These are phyloP conservation scores for Alternaria rosae DNA, from an alignment of 2,329 filamentous ascomycete species.

Conservation along the genomic window DNA sequence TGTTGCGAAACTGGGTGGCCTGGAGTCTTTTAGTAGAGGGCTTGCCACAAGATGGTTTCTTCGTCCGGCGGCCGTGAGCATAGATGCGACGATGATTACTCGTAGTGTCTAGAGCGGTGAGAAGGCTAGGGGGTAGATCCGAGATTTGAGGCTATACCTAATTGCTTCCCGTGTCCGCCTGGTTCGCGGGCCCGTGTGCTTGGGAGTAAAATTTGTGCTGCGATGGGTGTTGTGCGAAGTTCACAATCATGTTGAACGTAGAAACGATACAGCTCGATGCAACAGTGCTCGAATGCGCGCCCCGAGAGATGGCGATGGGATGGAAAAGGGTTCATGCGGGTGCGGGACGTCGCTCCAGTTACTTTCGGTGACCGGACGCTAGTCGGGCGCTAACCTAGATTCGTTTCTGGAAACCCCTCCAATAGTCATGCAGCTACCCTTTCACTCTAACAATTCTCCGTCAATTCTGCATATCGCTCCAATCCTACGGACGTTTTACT, in stretches of 20 bases:
- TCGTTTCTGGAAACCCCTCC: background rate
- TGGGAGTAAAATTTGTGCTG: background rate
- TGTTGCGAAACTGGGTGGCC: constrained; percentile 24
- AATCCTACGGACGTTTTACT: background rate
- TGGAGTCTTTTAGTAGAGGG: constrained; percentile 22
- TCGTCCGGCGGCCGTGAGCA: background rate
- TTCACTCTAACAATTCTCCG: background rate
- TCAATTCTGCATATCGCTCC: background rate
- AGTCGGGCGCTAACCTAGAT: background rate
- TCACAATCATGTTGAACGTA: background rate
- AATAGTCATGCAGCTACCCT: background rate
- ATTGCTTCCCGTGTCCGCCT: background rate
- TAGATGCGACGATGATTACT: background rate
- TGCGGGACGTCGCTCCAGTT: background rate
- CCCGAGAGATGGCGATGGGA: background rate
- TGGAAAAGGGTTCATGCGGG: background rate
- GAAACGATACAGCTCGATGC: background rate
- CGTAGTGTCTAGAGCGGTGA: background rate
- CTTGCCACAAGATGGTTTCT: constrained; percentile 13
- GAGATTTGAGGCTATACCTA: background rate
- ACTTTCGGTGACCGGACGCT: background rate
- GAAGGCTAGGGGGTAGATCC: background rate
- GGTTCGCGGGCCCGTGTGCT: background rate
- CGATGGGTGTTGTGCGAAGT: background rate
- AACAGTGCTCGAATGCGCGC: background rate